Percentiles rank a stretch among this genome's conserved stretches.
Evolutionary conservation across 2,329 filamentous ascomycete genomes (phyloP).

Genomic region (Colletotrichum incanum): DNA sequence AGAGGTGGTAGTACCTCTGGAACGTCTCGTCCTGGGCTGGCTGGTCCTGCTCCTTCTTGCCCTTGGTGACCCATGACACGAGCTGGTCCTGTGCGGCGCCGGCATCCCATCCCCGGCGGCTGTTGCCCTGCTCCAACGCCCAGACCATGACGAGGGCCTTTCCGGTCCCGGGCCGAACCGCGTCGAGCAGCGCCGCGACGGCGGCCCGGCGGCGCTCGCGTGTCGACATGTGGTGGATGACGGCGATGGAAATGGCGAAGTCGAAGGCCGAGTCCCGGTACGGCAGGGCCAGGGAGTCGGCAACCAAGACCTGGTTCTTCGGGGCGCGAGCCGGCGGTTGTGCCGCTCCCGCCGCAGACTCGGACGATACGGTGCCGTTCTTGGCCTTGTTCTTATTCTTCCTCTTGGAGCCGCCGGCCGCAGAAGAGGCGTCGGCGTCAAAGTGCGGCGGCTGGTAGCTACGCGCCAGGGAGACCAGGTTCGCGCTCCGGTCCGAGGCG

Average conservation of each 20-base stretch:
- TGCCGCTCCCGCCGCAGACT: background rate
- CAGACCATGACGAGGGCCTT: slow-evolving; percentile 90
- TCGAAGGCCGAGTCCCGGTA: slow-evolving; percentile 76
- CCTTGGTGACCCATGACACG: slow-evolving; percentile 90
- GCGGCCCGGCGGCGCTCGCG: slow-evolving; percentile 79
- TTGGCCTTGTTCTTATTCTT: slow-evolving; percentile 35
- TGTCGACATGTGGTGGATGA: slow-evolving; percentile 94
- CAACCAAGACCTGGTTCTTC: slow-evolving; percentile 75
- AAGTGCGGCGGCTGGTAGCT: slow-evolving; percentile 39
- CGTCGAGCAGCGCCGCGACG: slow-evolving; percentile 78
- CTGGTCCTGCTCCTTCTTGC: slow-evolving; percentile 46
- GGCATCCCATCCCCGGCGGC: slow-evolving; percentile 90
- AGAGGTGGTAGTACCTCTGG: slow-evolving; percentile 95
- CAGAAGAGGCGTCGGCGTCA: slow-evolving; percentile 29
- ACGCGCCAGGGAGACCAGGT: slow-evolving; percentile 67
- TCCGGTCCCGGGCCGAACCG: slow-evolving; percentile 74
- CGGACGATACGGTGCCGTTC: slow-evolving; percentile 1
- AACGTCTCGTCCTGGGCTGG: slow-evolving; percentile 66
- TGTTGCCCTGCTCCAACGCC: slow-evolving; percentile 92
- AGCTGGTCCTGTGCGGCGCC: slow-evolving; percentile 90
- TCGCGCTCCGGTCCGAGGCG: slow-evolving; percentile 84
- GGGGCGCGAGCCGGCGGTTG: background rate
- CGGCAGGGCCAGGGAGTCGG: slow-evolving; percentile 87
- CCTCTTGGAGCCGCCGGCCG: slow-evolving; percentile 28
- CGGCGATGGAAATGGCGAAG: slow-evolving; percentile 94